Base-by-base conservation (phyloP, 163 green algal genomes). In the Scenedesmus sp. region DNA sequence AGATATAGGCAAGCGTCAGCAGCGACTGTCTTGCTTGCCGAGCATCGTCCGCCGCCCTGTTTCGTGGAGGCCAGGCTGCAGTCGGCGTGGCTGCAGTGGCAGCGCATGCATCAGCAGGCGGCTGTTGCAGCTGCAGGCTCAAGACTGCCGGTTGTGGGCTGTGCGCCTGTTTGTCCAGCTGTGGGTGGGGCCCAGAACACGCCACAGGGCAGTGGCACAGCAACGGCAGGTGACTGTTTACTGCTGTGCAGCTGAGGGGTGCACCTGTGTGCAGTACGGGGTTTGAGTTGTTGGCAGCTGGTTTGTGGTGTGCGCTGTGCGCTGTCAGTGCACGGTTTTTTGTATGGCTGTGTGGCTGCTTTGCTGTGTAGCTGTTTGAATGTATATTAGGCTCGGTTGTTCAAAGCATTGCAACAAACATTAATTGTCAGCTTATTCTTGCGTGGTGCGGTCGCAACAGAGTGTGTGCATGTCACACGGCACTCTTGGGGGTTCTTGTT, bases 1-100 rank as follows among this genome's bases (percentile, higher is more conserved):
- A 99, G 84, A 98, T 99, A 70, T 99, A 93, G 81, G 68, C 80
- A 83, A 72, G 10, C 53, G 15, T 30, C 82, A 78, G 82, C 82
- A 76, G 51, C 53, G 33, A 15, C 53, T 49, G 26, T 37, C 4
- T 35, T 35, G 33, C 5, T 16, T 2, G 53, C 30, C 1, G 30
- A 30, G 81, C n/a, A 40, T 30, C 82, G 15, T 30, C 22, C 65
- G 73, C 3, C 46, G 44, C 15, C 6, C 44, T 0, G n/a, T 20
- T 20, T 68, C 4, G 44, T 59, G 42, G 4, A 0, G 53, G 81
- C 33, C 44, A 44, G 44, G 46, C 44, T 51, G 30, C 13, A 78
- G 53, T 16, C 10, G 59, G 51, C 24, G 33, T 40, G 33, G 33
- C 12, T 53, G 53, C 59, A 42, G 59, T n/a, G 81, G 83, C 49